phyloP scores from a whole-genome alignment of 495 filamentous ascomycete species.

The Delitschia confertaspora region DNA sequence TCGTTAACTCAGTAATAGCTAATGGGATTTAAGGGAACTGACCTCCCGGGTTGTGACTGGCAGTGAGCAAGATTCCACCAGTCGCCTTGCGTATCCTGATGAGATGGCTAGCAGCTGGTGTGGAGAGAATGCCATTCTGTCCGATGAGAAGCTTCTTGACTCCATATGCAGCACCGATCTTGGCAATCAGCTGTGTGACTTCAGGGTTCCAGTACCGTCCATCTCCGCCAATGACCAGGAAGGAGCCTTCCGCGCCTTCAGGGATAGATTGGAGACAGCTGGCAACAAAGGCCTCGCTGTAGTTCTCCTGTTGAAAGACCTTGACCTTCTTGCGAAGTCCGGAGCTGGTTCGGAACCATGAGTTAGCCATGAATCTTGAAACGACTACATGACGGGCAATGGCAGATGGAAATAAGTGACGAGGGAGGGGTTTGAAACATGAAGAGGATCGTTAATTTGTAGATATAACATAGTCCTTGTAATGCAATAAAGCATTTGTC shows the following conservation, averaged over 20 bases:
- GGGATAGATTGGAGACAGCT: slow-evolving; percentile 93
- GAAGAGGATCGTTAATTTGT: slow-evolving; percentile 12
- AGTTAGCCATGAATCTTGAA: slow-evolving; percentile 27
- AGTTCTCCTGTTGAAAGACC: slow-evolving; percentile 90
- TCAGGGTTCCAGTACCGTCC: slow-evolving; percentile 96
- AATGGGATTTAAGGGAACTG: slow-evolving; percentile 14
- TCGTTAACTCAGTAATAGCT: neutral
- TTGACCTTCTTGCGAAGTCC: slow-evolving; percentile 98
- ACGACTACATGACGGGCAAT: slow-evolving; percentile 10
- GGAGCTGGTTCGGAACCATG: slow-evolving; percentile 50
- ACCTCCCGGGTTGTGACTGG: slow-evolving; percentile 98
- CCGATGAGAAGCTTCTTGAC: slow-evolving; percentile 98
- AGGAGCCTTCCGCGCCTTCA: slow-evolving; percentile 77
- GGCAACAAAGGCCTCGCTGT: slow-evolving; percentile 90
- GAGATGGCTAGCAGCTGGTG: slow-evolving; percentile 88
- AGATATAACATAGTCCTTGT: slow-evolving; percentile 14
- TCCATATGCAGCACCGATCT: slow-evolving; percentile 93
- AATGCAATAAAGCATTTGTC: slow-evolving; percentile 30
- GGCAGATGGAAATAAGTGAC: neutral
- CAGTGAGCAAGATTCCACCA: slow-evolving; percentile 91
- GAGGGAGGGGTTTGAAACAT: neutral
- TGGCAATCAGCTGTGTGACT: slow-evolving; percentile 90
- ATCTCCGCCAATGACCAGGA: slow-evolving; percentile 95
- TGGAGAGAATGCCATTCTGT: slow-evolving; percentile 91
- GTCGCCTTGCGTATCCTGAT: slow-evolving; percentile 91